These are phyloP conservation scores for Pleurotus tuber-regium DNA, from an alignment of 768 basidiomycete species.

Conservation along the genomic window DNA sequence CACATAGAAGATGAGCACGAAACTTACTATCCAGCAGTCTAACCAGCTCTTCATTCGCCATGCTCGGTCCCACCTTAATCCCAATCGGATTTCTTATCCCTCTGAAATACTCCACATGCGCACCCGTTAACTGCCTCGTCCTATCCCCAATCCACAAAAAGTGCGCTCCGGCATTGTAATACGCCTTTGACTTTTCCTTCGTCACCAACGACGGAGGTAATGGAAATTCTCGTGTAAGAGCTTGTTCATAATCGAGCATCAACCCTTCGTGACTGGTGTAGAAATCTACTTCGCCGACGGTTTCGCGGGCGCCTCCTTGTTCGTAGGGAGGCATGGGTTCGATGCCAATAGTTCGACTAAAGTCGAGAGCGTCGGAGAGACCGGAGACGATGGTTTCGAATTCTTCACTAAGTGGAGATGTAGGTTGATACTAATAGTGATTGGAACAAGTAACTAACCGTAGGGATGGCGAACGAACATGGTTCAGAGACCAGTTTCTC, in stretches of 20 bases:
- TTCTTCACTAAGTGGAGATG: conserved; percentile 48
- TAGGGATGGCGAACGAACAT: conserved; percentile 83
- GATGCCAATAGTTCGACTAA: conserved; percentile 84
- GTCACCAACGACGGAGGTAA: conserved; percentile 26
- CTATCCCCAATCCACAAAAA: conserved; percentile 98
- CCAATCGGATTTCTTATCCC: conserved; percentile 94
- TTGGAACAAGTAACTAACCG: conserved; percentile 38
- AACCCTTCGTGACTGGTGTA: conserved; percentile 96
- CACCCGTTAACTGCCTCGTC: conserved; percentile 87
- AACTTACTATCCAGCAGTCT: conserved; percentile 70
- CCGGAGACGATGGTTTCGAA: conserved; percentile 85
- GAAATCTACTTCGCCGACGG: conserved; percentile 87
- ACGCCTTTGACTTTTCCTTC: conserved; percentile 31
- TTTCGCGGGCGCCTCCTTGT: conserved; percentile 65
- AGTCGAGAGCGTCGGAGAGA: conserved; percentile 90
- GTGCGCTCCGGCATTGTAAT: conserved; percentile 91
- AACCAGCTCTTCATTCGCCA: conserved; percentile 77
- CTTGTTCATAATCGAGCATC: conserved; percentile 90
- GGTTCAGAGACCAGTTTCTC: conserved; percentile 86
- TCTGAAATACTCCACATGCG: conserved; percentile 94
- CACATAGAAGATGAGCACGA: background rate
- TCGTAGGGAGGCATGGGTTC: conserved; percentile 62
- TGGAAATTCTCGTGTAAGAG: conserved; percentile 74
- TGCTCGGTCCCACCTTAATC: conserved; percentile 92
- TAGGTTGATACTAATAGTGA: conserved; percentile 1